Base-by-base conservation (phyloP, 192 early-diverging fungal genomes). In the Piromyces finnis region DNA sequence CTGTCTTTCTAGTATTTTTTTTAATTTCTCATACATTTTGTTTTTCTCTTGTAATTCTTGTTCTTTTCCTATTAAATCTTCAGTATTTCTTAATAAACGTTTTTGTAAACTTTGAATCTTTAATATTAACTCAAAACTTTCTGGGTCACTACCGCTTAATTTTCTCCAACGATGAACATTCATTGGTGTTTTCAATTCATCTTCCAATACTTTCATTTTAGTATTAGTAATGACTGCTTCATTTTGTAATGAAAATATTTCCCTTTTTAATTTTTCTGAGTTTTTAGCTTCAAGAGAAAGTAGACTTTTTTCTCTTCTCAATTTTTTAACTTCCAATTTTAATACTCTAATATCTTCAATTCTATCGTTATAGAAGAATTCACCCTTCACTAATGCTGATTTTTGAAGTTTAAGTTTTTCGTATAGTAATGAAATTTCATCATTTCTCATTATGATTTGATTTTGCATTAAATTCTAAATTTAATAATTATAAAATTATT, bases 371-470 rank as follows among this genome's bases (percentile, higher is more conserved):
- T 91, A 91, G 82, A 88, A 88, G 30, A 88, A 84, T 82, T 91
- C 90, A 29, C 90, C 90, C 80, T 89, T 89, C 82, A 88, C 86
- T 27, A 91, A 83, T 12, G 88, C 89, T 12, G 87, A 88, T 3
- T 86, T 88, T 79, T 90, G 90, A 79, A 91, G 87, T 79, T 88
- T 88, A 81, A 91, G 87, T 82, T 91, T 91, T 80, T 91, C 90
- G 79, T 91, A 89, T 17, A 91, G 81, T 18, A 91, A 84, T 16
- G 87, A 85, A 32, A 91, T 84, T 79, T 90, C 89, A 79, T 90
- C 89, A 80, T 90, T 90, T 4, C 89, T 83, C 41, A 88, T 83
- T 32, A 90, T 90, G 12, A 90, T 82, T 84, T 90, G 89, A 13
- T 88, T 68, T 68, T 68, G 51, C 51, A 68, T 68, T 68, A 68